Evolutionary conservation across 2,329 filamentous ascomycete species (phyloP), one percentile per base, ranked within the genome.

Genomic region (Tympanopsis confertula): DNA sequence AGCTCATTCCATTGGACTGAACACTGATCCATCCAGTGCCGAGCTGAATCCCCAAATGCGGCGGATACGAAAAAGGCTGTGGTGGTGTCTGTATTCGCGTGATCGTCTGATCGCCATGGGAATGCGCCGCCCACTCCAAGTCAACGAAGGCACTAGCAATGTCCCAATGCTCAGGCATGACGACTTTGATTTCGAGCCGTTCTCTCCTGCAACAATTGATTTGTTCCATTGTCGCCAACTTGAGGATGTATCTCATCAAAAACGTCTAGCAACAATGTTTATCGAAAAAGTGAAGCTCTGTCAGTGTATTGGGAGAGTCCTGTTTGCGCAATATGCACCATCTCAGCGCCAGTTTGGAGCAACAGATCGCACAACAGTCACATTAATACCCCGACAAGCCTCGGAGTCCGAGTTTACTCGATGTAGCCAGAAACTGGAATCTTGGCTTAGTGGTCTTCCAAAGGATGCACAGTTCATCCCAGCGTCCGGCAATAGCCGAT

Each of bases 21-120:
- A 82, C 51, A 70, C 77, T 36, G 74, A 81, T 46, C 76, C 75
- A 12, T 71, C 28, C 72, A 70, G 42, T 4, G 74, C 73, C 5
- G 69, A 67, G 36, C 70, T 80, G 61, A 67, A 71, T 40, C 47
- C 55, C 12, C 66, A 69, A 41, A 67, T 72, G 42, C 69, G 71
- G 41, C 71, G 68, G 43, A 59, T 80, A 40, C 80, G 77, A 74
- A 80, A 79, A 53, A 65, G 77, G 15, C 78, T 82, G 39, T 82
- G 78, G 78, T 82, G 78, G 78, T 78, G 72, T 35, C 78, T 73
- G 5, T 80, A 79, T 45, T 79, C 79, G 58, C 71, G 77, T 40
- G 78, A 82, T 50, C 69, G 76, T 15, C 61, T 81, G 19, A 78
- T 82, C 38, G 76, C 78, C 2, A 55, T 82, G 13, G 78, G 76